Conservation (phyloP, 2,329 filamentous ascomycete genomes). For the Neocucurbitaria cava region DNA sequence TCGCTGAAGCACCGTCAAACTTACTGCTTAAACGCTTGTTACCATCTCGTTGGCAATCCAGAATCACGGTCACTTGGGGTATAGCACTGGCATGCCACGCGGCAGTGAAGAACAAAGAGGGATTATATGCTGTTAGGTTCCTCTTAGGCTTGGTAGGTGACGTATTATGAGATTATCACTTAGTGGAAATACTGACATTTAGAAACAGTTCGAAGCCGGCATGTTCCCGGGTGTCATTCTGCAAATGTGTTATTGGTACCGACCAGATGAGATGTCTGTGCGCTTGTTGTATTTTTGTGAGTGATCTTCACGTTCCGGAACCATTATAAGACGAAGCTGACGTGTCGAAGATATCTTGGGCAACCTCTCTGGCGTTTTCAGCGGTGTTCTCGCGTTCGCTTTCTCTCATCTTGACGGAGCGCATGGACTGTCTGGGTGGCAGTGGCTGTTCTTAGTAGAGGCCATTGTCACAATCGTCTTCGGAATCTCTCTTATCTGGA, state of each 20-base stretch:
- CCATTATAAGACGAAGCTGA: not conserved
- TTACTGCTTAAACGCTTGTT: constrained; percentile 48
- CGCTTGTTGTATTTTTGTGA: constrained; percentile 71
- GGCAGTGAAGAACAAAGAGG: constrained; percentile 66
- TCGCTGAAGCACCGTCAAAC: constrained; percentile 69
- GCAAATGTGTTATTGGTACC: constrained; percentile 84
- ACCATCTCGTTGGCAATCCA: constrained; percentile 40
- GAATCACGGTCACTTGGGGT: constrained; percentile 78
- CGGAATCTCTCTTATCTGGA: constrained; percentile 71
- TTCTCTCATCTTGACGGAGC: constrained; percentile 73
- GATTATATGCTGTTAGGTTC: constrained; percentile 55
- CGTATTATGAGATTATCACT: not conserved
- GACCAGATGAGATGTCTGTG: constrained; percentile 75
- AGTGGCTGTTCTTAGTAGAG: constrained; percentile 62
- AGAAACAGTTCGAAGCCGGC: constrained; percentile 62
- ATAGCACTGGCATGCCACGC: constrained; percentile 71
- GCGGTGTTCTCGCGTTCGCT: constrained; percentile 73
- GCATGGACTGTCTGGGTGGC: constrained; percentile 47
- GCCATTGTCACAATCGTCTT: constrained; percentile 72
- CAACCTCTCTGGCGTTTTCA: constrained; percentile 68
- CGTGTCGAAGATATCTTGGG: not conserved
- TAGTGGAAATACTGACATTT: not conserved
- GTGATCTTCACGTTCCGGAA: not conserved
- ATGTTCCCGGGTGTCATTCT: constrained; percentile 70
- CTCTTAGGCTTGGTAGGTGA: constrained; percentile 69